phyloP scores from a whole-genome alignment of 1,139 yeast genomes.

The Pichia sp. region DNA sequence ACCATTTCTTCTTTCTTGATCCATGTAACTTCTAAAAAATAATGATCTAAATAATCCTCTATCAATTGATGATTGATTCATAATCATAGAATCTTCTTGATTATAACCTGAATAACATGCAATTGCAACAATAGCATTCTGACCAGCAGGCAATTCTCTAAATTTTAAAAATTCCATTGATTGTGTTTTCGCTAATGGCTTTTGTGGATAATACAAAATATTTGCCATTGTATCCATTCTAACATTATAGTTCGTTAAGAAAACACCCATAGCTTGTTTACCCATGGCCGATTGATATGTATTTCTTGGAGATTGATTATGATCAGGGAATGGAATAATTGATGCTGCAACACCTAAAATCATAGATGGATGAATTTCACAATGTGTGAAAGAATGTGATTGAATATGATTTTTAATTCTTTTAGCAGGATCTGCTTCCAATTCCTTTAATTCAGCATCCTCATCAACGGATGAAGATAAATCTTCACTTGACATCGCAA shows the following conservation, averaged over 20 bases:
- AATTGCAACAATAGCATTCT: constrained; percentile 97
- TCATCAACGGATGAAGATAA: constrained; percentile 56
- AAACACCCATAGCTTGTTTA: constrained; percentile 99
- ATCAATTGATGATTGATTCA: constrained; percentile 97
- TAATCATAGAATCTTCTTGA: constrained; percentile 99
- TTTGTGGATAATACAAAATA: constrained; percentile 93
- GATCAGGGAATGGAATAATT: constrained; percentile 99
- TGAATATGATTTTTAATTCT: constrained; percentile 60
- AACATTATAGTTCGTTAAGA: constrained; percentile 87
- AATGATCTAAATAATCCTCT: constrained; percentile 93
- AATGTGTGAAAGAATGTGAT: constrained; percentile 86
- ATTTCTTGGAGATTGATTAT: constrained; percentile 98
- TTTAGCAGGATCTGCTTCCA: constrained; percentile 68
- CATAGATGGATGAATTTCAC: constrained; percentile 99
- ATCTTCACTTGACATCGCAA: constrained; percentile 99
- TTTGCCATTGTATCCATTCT: constrained; percentile 99
- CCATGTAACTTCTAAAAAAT: constrained; percentile 97
- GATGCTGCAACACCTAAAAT: constrained; percentile 98
- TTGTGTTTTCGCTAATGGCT: constrained; percentile 98
- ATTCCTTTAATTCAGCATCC: constrained; percentile 37
- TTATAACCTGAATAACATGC: constrained; percentile 97
- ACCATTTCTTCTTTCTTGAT: constrained; percentile 96
- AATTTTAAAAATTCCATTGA: constrained; percentile 96
- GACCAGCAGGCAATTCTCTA: constrained; percentile 98
- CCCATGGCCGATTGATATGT: constrained; percentile 99